Evolutionary conservation across 73 alveolate genomes (phyloP).

Genomic region (Blepharisma stoltei): DNA sequence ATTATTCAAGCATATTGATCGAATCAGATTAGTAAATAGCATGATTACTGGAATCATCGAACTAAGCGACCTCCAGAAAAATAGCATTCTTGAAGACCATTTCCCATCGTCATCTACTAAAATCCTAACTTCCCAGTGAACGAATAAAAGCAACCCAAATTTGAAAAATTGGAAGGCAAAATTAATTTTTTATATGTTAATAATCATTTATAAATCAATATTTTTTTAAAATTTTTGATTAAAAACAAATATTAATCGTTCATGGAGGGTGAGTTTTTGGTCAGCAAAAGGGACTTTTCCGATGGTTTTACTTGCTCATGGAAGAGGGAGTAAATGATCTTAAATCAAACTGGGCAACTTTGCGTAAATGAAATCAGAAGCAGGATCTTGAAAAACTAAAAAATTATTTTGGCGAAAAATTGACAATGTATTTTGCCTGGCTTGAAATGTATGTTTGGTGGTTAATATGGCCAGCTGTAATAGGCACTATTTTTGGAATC

Average conservation of each 20-base stretch:
- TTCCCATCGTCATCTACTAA: not conserved
- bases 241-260: too few relatives aligned
- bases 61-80: not conserved
- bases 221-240: too few relatives aligned
- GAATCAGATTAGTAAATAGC: constrained; percentile 4
- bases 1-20: not conserved
- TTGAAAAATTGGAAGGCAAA: too few relatives aligned
- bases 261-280: too few relatives aligned
- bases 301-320: too few relatives aligned
- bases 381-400: not conserved
- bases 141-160: too few relatives aligned
- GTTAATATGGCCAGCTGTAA: not conserved
- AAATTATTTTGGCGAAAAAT: constrained; percentile 21
- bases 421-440: constrained; percentile 26
- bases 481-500: constrained; percentile 20
- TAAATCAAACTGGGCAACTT: constrained; percentile 5
- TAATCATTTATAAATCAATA: too few relatives aligned
- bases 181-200: too few relatives aligned
- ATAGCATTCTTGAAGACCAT: not conserved
- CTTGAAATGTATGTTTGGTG: constrained; percentile 7
- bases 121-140: too few relatives aligned
- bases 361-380: not conserved
- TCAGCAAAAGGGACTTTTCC: too few relatives aligned
- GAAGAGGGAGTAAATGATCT: too few relatives aligned
- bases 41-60: not conserved